phyloP scores from a whole-genome alignment of 768 basidiomycete species.

The Tremella mesenterica region DNA sequence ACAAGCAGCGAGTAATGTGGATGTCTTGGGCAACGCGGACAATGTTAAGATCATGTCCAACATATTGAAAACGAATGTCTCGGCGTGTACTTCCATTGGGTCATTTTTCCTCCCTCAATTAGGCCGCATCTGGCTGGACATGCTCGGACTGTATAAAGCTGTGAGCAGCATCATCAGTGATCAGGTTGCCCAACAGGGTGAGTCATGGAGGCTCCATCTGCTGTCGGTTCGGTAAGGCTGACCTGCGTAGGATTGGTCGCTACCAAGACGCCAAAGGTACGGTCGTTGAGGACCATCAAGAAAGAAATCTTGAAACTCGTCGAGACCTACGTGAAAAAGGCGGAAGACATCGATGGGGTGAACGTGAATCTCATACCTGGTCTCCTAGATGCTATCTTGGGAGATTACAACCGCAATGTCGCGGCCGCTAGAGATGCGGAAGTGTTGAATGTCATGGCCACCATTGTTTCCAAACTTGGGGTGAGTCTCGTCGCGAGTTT shows the following conservation, averaged over 20 bases:
- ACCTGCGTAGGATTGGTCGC: conserved; percentile 63
- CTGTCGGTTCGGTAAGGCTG: background rate
- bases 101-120: conserved; percentile 97
- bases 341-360: conserved; percentile 89
- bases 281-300: conserved; percentile 89
- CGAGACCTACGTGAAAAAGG: conserved; percentile 95
- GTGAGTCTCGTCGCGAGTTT: conserved; percentile 51
- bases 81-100: conserved; percentile 93
- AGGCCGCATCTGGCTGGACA: conserved; percentile 89
- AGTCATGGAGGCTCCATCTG: too few species aligned
- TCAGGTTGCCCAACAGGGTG: conserved; percentile 73
- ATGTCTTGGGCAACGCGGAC: conserved; percentile 78
- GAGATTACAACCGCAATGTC: conserved; percentile 91
- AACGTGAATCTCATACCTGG: conserved; percentile 89
- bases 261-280: conserved; percentile 92
- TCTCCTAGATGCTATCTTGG: conserved; percentile 90
- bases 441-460: conserved; percentile 93
- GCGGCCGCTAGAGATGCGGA: conserved; percentile 90
- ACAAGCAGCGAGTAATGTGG: conserved; percentile 84
- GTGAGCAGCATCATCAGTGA: conserved; percentile 94
- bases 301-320: conserved; percentile 95
- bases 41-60: conserved; percentile 96
- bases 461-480: conserved; percentile 77
- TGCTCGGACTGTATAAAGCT: conserved; percentile 95
- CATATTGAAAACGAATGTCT: conserved; percentile 95